A percentile compares a stretch with the other conserved stretches of the same genome.
phyloP scores from a whole-genome alignment of 164 flowering plant species.

The Sextonia rubra region DNA sequence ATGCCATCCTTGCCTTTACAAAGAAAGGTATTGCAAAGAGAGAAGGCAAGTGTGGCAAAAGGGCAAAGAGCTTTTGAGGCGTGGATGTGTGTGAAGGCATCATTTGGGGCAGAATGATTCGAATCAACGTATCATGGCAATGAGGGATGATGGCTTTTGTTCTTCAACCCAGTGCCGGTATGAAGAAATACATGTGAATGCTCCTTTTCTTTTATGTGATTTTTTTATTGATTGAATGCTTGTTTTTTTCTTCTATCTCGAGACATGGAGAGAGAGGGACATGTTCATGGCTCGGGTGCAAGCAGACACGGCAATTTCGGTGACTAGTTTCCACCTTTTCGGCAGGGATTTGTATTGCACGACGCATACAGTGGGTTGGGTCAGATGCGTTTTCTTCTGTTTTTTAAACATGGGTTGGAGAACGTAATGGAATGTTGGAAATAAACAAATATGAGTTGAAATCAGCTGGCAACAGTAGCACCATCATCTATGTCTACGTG shows the following conservation, averaged over 20 bases:
- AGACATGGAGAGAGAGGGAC: slow-evolving; percentile 3
- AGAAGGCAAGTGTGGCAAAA: not conserved
- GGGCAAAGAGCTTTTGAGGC: not conserved
- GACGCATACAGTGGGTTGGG: slow-evolving; percentile 1
- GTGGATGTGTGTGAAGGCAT: slow-evolving; percentile 7
- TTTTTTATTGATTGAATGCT: not conserved
- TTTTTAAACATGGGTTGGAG: not conserved
- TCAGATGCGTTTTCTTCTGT: no score
- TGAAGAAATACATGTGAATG: not conserved
- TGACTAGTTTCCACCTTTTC: slow-evolving; percentile 7
- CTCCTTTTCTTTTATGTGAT: not conserved
- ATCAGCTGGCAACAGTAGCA: not conserved
- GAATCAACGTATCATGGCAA: slow-evolving; percentile 1
- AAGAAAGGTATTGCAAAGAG: not conserved
- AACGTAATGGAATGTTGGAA: not conserved
- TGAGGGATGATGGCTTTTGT: not conserved
- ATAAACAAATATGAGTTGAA: no score
- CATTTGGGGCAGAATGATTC: slow-evolving; percentile 9
- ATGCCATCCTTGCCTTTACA: not conserved
- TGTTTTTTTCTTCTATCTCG: slow-evolving; percentile 7
- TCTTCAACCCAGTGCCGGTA: not conserved
- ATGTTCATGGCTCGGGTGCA: slow-evolving; percentile 2
- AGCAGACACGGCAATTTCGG: slow-evolving; percentile 9
- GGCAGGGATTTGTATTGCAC: slow-evolving; percentile 6
- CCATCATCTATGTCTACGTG: not conserved